Conservation (phyloP, 1,284 basidiomycete genomes). For the Pseudozyma hubeiensis region DNA sequence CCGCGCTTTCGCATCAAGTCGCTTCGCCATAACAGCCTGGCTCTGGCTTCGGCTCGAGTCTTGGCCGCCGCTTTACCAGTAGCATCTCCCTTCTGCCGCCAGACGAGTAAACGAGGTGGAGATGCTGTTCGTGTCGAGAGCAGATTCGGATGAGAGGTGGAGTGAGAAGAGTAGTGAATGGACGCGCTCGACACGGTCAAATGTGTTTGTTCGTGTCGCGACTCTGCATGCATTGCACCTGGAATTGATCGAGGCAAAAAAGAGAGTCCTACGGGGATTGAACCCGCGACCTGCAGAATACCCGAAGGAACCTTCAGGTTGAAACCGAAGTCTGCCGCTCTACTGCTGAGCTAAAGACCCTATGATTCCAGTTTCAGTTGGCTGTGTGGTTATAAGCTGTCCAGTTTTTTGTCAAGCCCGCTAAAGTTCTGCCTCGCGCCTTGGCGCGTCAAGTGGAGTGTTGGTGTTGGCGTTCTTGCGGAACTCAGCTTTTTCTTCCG, state of each 20-base stretch:
- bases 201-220: conserved; percentile 7
- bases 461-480: conserved; percentile 12
- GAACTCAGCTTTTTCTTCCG: conserved; percentile 1
- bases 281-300: conserved; percentile 57
- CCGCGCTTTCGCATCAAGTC: conserved; percentile 42
- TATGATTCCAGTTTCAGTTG: not conserved
- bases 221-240: not conserved
- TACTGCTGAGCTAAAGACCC: conserved; percentile 59
- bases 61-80: conserved; percentile 1
- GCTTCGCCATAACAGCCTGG: conserved; percentile 20
- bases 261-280: conserved; percentile 56
- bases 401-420: no score
- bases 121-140: no score
- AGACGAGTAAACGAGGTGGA: conserved; percentile 1
- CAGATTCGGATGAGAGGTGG: not conserved
- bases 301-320: conserved; percentile 13
- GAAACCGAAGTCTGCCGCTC: conserved; percentile 56
- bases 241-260: not conserved
- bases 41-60: conserved; percentile 4
- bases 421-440: conserved; percentile 5
- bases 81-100: conserved; percentile 9
- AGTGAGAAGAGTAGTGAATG: not conserved
- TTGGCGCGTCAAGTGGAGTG: conserved; percentile 12
- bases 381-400: no score
- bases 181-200: not conserved